Percentiles rank a stretch among this genome's conserved stretches.
phyloP scores from a whole-genome alignment of 495 filamentous ascomycete genomes.

The Rhypophila decipiens region DNA sequence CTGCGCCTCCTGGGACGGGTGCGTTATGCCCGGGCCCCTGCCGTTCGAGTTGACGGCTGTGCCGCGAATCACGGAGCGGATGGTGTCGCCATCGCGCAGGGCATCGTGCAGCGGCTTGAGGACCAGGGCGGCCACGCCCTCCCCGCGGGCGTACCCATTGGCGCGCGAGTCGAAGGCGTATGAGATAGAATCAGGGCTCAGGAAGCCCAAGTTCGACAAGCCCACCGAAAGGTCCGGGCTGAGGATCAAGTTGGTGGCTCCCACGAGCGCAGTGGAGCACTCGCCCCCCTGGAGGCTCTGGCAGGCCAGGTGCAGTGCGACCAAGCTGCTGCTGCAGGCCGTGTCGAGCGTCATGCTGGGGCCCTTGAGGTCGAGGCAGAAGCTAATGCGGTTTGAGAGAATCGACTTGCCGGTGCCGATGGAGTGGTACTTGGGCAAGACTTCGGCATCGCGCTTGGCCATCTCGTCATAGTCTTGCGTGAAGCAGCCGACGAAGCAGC shows the following conservation, averaged over 20 bases:
- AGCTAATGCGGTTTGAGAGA: slow-evolving; percentile 48
- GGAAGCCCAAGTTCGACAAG: slow-evolving; percentile 23
- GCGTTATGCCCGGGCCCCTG: slow-evolving; percentile 40
- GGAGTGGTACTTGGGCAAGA: slow-evolving; percentile 14
- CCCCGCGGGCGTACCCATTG: slow-evolving; percentile 1
- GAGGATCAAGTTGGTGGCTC: slow-evolving; percentile 40
- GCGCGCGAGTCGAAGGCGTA: slow-evolving; percentile 47
- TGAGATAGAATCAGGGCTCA: slow-evolving; percentile 36
- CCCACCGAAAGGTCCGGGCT: slow-evolving; percentile 28
- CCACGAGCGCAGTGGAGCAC: too few species aligned
- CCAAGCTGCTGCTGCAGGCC: slow-evolving; percentile 48
- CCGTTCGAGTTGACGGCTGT: slow-evolving; percentile 50
- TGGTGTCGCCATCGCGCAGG: slow-evolving; percentile 39
- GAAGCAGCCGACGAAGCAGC: slow-evolving; percentile 24
- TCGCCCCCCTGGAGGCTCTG: too few species aligned
- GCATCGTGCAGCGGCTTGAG: slow-evolving; percentile 50
- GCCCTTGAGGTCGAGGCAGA: slow-evolving; percentile 38
- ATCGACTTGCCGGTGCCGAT: too few species aligned
- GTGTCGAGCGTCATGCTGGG: slow-evolving; percentile 39
- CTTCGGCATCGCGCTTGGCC: slow-evolving; percentile 26
- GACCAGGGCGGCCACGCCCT: slow-evolving; percentile 29
- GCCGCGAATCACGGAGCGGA: slow-evolving; percentile 52
- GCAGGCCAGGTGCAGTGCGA: slow-evolving; percentile 11
- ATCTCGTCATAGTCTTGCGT: slow-evolving; percentile 26
- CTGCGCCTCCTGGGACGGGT: slow-evolving; percentile 45